Percentiles rank a stretch among this genome's conserved stretches.
Evolutionary conservation across 2,329 filamentous ascomycete species (phyloP).

Genomic region (Botrytis paeoniae): DNA sequence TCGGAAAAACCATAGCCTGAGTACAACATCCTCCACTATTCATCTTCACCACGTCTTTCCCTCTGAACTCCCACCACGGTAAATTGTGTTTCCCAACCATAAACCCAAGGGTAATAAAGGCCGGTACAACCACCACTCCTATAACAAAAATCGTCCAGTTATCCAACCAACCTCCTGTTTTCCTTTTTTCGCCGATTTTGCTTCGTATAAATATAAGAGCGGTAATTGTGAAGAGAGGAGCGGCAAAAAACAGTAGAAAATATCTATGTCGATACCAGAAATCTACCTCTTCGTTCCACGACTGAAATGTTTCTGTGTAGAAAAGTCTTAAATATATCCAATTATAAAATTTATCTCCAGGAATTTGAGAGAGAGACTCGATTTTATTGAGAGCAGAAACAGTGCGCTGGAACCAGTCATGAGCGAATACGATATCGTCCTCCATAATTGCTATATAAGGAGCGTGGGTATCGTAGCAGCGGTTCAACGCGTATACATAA

Average conservation of each 20-base stretch:
- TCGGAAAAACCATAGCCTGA: conserved; percentile 26
- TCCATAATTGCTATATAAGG: conserved; percentile 40
- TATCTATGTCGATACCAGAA: conserved; percentile 23
- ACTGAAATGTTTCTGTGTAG: conserved; percentile 26
- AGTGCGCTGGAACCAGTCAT: conserved; percentile 40
- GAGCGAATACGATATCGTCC: conserved; percentile 40
- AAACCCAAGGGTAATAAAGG: conserved; percentile 24
- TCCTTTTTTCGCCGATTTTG: not conserved
- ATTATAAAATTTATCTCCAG: not conserved
- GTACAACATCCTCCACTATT: conserved; percentile 27
- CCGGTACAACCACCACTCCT: conserved; percentile 20
- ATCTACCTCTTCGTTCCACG: conserved; percentile 21
- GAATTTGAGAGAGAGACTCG: conserved; percentile 13
- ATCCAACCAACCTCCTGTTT: not conserved
- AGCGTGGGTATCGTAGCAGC: conserved; percentile 33
- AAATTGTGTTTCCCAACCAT: conserved; percentile 27
- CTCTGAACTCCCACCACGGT: conserved; percentile 15
- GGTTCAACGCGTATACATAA: conserved; percentile 36
- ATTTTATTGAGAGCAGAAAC: conserved; percentile 21
- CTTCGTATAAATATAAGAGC: conserved; percentile 3
- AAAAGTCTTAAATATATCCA: conserved; percentile 31
- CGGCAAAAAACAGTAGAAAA: conserved; percentile 6
- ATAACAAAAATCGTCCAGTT: conserved; percentile 10
- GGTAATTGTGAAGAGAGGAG: not conserved
- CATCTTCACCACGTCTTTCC: conserved; percentile 20